A percentile compares a stretch with the other conserved stretches of the same genome.
Evolutionary conservation across 345 rosid species (phyloP).

Genomic region (Heritiera littoralis): DNA sequence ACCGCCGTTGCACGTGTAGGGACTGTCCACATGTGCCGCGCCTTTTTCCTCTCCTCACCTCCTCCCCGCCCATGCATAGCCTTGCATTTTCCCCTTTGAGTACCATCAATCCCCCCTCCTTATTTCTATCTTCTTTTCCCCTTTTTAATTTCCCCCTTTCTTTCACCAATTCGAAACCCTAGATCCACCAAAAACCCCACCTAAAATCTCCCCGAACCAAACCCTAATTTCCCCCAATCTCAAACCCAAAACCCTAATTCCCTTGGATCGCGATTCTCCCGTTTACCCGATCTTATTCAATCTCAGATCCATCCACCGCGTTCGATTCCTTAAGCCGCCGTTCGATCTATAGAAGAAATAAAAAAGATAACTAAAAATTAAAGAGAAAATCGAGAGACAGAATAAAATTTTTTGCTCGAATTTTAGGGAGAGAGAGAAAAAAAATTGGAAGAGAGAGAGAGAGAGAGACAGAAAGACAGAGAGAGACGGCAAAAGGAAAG

Average conservation of each 20-base stretch:
- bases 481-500: slow-evolving; percentile 41
- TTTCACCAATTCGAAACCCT: slow-evolving; percentile 24
- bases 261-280: neutral
- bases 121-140: slow-evolving; percentile 2
- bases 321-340: slow-evolving; percentile 25
- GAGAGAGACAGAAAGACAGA: slow-evolving; percentile 18
- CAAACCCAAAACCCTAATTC: slow-evolving; percentile 39
- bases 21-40: slow-evolving; percentile 63
- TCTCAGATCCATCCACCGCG: slow-evolving; percentile 36
- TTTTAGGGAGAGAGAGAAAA: slow-evolving; percentile 19
- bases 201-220: neutral
- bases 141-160: neutral
- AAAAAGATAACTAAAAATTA: slow-evolving; percentile 7
- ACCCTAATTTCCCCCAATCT: slow-evolving; percentile 37
- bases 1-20: slow-evolving; percentile 53
- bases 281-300: slow-evolving; percentile 32
- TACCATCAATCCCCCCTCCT: slow-evolving; percentile 48
- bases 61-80: slow-evolving; percentile 65
- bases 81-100: slow-evolving; percentile 64
- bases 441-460: slow-evolving; percentile 14
- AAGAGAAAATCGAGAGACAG: neutral
- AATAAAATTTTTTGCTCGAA: slow-evolving; percentile 1
- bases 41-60: slow-evolving; percentile 42
- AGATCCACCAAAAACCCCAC: slow-evolving; percentile 31
- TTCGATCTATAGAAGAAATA: slow-evolving; percentile 28